Base-by-base conservation (phyloP, 2,329 filamentous ascomycete species). In the Alternaria longipes region DNA sequence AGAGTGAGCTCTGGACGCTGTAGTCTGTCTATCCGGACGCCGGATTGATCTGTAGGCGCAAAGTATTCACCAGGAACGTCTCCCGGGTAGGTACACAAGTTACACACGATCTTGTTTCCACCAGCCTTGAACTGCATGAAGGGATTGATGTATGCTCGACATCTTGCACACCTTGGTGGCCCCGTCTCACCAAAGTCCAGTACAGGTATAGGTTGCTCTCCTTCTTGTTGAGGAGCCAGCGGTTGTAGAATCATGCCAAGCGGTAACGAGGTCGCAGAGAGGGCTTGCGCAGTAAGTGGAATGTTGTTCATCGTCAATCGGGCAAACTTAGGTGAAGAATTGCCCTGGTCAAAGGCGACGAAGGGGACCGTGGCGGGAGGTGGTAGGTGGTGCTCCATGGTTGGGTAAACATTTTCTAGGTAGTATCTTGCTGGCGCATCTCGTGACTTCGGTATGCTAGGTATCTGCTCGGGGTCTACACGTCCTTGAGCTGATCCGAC, bases 51-150 rank as follows among this genome's bases (percentile, higher is more conserved):
- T 26, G 92, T 93, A 18, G 95, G 94, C 56, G 92, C 91, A 78
- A 97, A 99, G 80, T 99, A 99, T 75, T 97, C 94, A 1, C 91
- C 81, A 0, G 93, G 84, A 0, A 96, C 96, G 74, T 99, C 95
- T 77, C 98, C 99, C 51, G 95, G 93, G 78, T 98, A 97, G 22
- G 91, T 95, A 82, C 95, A 99, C 81, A 99, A 92, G 76, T 99
- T 99, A 83, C 95, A 99, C 54, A 97, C 93, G 77, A 97, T 96
- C 78, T 97, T 97, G 81, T 94, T 97, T 59, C 95, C 95, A 38
- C 94, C 94, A 16, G 91, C 90, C 60, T 91, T 88, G 85, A 99
- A 99, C 75, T 94, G 91, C 95, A 99, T 98, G 78, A 99, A 99
- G 2, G 95, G 95, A 75, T 99, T 99, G 81, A 99, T 96, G 81